Percentiles rank a stretch among this genome's conserved stretches.
phyloP scores from a whole-genome alignment of 1,284 basidiomycete species.

The Lentinula novae-zelandiae region DNA sequence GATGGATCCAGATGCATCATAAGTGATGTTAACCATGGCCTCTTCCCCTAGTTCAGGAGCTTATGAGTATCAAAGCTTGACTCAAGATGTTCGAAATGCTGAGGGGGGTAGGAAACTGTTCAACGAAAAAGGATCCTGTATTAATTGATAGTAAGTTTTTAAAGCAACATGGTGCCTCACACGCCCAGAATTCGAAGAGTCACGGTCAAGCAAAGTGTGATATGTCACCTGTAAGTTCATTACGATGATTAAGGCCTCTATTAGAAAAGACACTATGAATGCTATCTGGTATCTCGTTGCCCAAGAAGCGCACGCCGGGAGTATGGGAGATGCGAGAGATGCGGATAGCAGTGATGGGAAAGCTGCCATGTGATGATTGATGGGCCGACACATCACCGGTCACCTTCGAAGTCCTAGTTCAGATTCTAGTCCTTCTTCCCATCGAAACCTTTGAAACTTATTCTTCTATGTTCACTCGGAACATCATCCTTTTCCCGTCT shows the following conservation, averaged over 20 bases:
- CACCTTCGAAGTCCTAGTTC: not conserved
- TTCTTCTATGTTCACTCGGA: not conserved
- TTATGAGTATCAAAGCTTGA: not conserved
- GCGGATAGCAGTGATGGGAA: not conserved
- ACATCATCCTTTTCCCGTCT: not conserved
- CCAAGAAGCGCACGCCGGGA: not conserved
- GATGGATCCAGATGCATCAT: slow-evolving; percentile 24
- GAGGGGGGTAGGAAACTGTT: not conserved
- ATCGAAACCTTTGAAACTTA: not conserved
- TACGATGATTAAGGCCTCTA: not conserved
- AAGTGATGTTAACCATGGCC: slow-evolving; percentile 1
- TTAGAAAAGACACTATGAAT: not conserved
- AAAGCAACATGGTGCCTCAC: not conserved
- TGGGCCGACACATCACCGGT: not conserved
- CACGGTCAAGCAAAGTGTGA: not conserved
- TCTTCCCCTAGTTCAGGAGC: not conserved
- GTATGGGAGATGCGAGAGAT: not conserved
- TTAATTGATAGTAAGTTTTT: not conserved
- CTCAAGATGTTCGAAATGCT: not conserved
- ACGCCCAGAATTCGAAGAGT: not conserved
- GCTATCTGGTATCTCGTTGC: not conserved
- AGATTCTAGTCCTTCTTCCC: not conserved
- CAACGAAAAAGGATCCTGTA: not conserved
- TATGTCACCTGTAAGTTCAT: not conserved
- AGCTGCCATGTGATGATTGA: not conserved